Evolutionary conservation across 2,329 filamentous ascomycete species (phyloP).

Genomic region (Cordyceps militaris): DNA sequence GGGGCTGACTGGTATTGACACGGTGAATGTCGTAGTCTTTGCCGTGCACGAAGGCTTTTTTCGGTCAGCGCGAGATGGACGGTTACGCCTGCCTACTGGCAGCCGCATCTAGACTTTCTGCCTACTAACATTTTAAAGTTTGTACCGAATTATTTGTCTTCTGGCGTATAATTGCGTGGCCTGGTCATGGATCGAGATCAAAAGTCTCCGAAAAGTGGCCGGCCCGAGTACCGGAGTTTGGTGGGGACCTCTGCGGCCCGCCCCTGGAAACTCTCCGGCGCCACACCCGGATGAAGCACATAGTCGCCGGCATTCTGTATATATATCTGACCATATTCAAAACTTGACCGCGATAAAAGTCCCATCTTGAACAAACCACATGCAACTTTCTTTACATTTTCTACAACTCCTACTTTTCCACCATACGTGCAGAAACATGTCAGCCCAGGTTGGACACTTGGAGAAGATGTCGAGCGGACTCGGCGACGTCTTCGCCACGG

Average conservation of each 20-base stretch:
- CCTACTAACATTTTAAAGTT: too few relatives aligned
- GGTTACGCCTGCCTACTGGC: constrained; percentile 18
- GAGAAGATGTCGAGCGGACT: not conserved
- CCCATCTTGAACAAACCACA: not conserved
- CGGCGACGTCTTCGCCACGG: constrained; percentile 3
- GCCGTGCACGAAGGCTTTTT: constrained; percentile 15
- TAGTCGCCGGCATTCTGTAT: constrained; percentile 8
- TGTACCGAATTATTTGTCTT: too few relatives aligned
- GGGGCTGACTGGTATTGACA: constrained; percentile 12
- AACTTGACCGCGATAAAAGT: not conserved
- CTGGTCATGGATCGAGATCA: not conserved
- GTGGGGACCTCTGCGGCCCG: not conserved
- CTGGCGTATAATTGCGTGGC: not conserved
- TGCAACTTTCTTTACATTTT: not conserved
- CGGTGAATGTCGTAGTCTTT: constrained; percentile 15
- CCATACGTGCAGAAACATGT: not conserved
- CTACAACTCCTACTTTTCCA: not conserved
- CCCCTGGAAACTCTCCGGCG: not conserved
- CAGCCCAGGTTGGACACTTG: not conserved
- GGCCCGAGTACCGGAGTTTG: not conserved
- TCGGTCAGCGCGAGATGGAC: constrained; percentile 16
- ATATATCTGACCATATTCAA: not conserved
- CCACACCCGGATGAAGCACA: not conserved
- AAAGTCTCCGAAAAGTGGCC: constrained; percentile 9
- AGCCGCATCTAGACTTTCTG: too few relatives aligned